Evolutionary conservation across 805 yeast genomes (phyloP), one percentile per base, ranked within the genome.

Genomic region (Kodamaea kaohsiungensis): DNA sequence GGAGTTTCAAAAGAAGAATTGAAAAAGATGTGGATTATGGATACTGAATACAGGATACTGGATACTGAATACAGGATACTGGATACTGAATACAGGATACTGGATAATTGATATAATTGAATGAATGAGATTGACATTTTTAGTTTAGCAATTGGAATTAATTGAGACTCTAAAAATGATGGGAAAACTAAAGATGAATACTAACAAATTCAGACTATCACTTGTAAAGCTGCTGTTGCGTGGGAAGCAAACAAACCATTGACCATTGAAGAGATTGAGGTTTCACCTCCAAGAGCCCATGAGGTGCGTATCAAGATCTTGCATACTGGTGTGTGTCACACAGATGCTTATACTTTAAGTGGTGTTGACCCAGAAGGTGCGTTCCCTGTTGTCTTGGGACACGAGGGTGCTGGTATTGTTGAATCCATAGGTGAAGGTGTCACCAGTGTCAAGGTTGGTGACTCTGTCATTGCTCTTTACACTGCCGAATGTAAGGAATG

Each of bases 331-430:
- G 97, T 95, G 40, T 95, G 99, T 73, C 99, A 95, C 78, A 95
- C 99, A 37, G 99, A 95, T 71, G 98, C 98, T 40, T 95, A 88
- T 80, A 93, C 98, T 9, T 80, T 95, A 61, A 87, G 96, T 48
- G 99, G 99, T 56, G 82, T 78, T 54, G 99, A 95, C 72, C 95
- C 98, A 53, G 99, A 95, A 76, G 99, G 98, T 64, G 89, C 87
- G 12, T 91, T 91, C 83, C 98, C 98, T 15, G 87, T 86, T 16
- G 77, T 95, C 57, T 80, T 96, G 65, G 99, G 99, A 58, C 99
- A 95, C 75, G 99, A 95, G 75, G 97, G 98, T 75, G 97, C 98
- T 40, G 99, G 99, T 67, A 79, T 90, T 58, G 98, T 95, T 46
- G 99, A 93, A 78, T 83, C 91, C 51, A 82, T 95, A 43, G 99